phyloP scores from a whole-genome alignment of 2,329 filamentous ascomycete genomes.

The Alternaria infectoria region DNA sequence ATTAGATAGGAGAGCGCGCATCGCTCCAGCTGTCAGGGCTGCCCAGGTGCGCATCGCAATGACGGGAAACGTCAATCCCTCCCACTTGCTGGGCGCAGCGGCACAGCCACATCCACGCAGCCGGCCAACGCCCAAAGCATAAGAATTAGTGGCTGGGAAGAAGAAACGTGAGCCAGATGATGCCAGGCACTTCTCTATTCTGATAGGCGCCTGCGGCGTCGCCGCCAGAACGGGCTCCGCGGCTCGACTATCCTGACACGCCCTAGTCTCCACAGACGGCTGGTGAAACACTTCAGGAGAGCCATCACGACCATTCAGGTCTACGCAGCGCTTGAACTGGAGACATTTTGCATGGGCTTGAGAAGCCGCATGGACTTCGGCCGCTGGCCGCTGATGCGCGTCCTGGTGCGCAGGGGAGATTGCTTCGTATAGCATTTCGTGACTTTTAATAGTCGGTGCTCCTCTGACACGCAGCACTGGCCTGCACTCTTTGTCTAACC shows the following conservation, averaged over 20 bases:
- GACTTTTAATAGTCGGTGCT: conserved; percentile 35
- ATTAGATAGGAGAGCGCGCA: conserved; percentile 16
- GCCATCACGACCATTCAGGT: conserved; percentile 35
- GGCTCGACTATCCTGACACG: conserved; percentile 38
- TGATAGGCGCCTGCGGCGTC: conserved; percentile 27
- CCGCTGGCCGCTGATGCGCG: conserved; percentile 20
- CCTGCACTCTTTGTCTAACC: conserved; percentile 35
- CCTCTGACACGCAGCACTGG: conserved; percentile 17
- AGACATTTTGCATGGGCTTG: conserved; percentile 24
- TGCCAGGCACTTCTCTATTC: conserved; percentile 25
- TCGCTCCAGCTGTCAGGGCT: not conserved
- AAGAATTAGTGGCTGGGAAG: conserved; percentile 37
- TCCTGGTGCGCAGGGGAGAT: conserved; percentile 28
- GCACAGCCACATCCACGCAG: conserved; percentile 5
- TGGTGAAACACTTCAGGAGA: conserved; percentile 41
- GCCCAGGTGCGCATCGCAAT: conserved; percentile 27
- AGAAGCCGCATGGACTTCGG: conserved; percentile 28
- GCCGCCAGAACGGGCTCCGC: conserved; percentile 19
- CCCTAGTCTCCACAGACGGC: conserved; percentile 42
- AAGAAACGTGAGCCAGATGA: conserved; percentile 35
- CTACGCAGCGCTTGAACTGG: conserved; percentile 28
- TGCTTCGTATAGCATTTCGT: conserved; percentile 26
- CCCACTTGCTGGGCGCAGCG: not conserved
- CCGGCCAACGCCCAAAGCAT: conserved; percentile 18
- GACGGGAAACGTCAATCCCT: conserved; percentile 8